These are phyloP conservation scores for Neospermospora avenae DNA, from an alignment of 2,329 filamentous ascomycete species.

Conservation along the genomic window DNA sequence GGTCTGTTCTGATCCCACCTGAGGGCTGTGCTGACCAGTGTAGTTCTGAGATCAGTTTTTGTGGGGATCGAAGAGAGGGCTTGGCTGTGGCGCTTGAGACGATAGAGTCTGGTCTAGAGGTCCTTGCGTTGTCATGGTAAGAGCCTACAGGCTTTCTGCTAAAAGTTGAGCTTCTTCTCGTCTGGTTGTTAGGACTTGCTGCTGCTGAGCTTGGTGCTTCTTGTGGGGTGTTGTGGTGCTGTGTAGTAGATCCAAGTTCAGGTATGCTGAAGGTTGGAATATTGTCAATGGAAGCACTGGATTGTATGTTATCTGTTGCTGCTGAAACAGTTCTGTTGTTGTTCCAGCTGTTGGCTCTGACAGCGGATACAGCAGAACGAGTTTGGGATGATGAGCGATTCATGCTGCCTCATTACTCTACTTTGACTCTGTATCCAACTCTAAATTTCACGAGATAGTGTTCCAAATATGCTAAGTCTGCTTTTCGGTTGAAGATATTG, in stretches of 20 bases:
- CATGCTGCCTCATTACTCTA: neutral
- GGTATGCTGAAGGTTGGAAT: neutral
- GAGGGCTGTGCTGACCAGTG: neutral
- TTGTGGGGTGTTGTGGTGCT: neutral
- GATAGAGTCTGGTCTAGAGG: neutral
- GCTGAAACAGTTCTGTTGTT: neutral
- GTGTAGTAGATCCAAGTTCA: neutral
- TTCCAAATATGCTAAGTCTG: no score
- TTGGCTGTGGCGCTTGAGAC: neutral
- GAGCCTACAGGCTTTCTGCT: neutral
- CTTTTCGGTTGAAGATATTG: no score
- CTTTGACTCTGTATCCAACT: no score
- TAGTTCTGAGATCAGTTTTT: neutral
- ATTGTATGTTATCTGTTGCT: neutral
- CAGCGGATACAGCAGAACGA: neutral
- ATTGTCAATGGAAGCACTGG: neutral
- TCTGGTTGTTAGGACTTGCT: neutral
- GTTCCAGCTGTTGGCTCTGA: neutral
- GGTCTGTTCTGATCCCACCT: neutral
- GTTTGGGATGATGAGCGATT: constrained; percentile 1
- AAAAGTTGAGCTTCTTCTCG: neutral
- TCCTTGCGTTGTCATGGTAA: neutral
- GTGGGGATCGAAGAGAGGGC: neutral
- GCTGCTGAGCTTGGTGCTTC: neutral
- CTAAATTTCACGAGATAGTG: no score